A percentile compares a stretch with the other conserved stretches of the same genome.
Conservation (phyloP, 345 rosid species). For the Aethionema arabicum region DNA sequence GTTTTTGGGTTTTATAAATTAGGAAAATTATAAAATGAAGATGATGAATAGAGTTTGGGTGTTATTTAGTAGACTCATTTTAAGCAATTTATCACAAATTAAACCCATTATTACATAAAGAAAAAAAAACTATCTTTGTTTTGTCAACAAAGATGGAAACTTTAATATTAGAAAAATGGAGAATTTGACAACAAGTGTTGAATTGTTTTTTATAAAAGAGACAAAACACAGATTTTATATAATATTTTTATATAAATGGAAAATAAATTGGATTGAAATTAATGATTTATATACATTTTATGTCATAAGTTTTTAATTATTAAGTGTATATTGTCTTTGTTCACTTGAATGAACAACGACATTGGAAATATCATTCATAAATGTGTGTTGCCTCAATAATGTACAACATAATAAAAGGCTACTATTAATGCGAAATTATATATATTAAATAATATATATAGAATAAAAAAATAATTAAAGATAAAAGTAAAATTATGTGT, state of each 20-base stretch:
- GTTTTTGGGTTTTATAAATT: background rate
- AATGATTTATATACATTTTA: background rate
- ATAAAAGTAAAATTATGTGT: background rate
- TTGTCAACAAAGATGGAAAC: background rate
- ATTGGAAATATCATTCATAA: conserved; percentile 18
- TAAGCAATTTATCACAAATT: conserved; percentile 30
- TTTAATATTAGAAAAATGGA: background rate
- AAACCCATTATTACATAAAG: background rate
- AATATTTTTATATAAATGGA: background rate
- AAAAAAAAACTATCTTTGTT: background rate
- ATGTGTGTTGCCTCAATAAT: background rate
- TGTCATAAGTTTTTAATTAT: no score
- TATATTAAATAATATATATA: no score
- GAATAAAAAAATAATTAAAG: no score
- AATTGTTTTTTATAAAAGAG: conserved; percentile 9
- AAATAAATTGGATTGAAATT: conserved; percentile 4
- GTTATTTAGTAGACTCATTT: conserved; percentile 21
- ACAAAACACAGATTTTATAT: conserved; percentile 7
- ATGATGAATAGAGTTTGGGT: conserved; percentile 28
- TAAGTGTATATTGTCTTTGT: conserved; percentile 13
- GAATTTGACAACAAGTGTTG: conserved; percentile 26
- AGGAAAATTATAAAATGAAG: conserved; percentile 1
- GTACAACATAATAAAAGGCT: no score
- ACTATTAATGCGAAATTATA: no score
- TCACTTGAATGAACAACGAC: conserved; percentile 26